phyloP scores from a whole-genome alignment of 352 stramenopile genomes.

The Phytophthora macrochlamydospora region DNA sequence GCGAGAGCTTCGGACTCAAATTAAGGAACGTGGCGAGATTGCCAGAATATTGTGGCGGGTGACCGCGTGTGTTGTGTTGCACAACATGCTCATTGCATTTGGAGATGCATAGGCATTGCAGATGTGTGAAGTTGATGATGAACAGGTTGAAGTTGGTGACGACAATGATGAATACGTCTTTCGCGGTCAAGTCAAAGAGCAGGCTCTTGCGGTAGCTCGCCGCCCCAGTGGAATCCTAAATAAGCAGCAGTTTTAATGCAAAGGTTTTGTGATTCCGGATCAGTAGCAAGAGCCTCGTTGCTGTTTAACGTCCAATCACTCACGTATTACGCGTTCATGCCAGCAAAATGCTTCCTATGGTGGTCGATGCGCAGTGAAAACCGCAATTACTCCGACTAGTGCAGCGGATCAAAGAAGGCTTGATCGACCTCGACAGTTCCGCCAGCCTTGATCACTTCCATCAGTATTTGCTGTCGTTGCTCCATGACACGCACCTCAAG shows the following conservation, averaged over 20 bases:
- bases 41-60: slow-evolving; percentile 1
- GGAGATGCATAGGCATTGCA: slow-evolving; percentile 2
- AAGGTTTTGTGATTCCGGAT: no score
- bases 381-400: neutral
- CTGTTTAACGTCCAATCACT: no score
- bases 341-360: no score
- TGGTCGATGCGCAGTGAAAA: neutral
- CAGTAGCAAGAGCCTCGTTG: no score
- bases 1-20: slow-evolving; percentile 15
- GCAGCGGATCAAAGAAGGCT: neutral
- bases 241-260: neutral
- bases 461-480: neutral
- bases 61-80: slow-evolving; percentile 6
- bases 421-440: neutral
- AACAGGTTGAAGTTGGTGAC: slow-evolving; percentile 2
- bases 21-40: slow-evolving; percentile 2
- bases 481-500: neutral
- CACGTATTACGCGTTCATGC: no score
- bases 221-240: slow-evolving; percentile 4
- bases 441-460: neutral
- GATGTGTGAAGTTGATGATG: slow-evolving; percentile 3
- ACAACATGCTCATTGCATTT: slow-evolving; percentile 13
- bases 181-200: neutral
- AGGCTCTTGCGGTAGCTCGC: neutral
- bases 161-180: slow-evolving; percentile 8